phyloP scores from a whole-genome alignment of 139 green algal genomes.

The Diplosphaera chodatii region DNA sequence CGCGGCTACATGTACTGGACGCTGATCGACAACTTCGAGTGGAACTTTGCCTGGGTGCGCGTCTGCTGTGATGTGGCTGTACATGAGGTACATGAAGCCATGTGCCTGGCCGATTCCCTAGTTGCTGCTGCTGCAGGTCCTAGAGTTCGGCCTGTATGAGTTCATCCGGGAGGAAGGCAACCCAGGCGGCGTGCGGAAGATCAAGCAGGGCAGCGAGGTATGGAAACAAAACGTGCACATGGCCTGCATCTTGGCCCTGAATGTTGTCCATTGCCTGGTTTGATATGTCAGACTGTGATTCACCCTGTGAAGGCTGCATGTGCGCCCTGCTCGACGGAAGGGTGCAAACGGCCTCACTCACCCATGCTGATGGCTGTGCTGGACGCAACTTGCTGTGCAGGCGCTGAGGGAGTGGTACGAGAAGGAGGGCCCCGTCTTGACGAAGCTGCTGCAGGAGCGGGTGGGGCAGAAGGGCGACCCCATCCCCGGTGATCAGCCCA shows the following conservation, averaged over 20 bases:
- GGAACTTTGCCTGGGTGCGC: conserved; percentile 17
- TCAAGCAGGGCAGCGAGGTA: conserved; percentile 14
- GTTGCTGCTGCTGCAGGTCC: no score
- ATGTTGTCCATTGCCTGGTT: no score
- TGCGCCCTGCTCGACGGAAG: no score
- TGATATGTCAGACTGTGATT: no score
- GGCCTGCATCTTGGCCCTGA: neutral
- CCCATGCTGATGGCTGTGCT: no score
- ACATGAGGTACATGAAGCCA: no score
- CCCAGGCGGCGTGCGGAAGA: neutral
- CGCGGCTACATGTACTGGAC: conserved; percentile 26
- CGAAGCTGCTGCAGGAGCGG: conserved; percentile 26
- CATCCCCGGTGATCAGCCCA: no score
- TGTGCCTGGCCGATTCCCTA: no score
- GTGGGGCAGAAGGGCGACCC: neutral
- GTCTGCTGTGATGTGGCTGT: no score
- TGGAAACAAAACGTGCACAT: neutral
- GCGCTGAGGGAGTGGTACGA: conserved; percentile 24
- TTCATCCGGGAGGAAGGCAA: conserved; percentile 10
- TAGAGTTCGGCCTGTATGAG: conserved; percentile 26
- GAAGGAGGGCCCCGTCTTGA: conserved; percentile 41
- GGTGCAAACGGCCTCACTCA: no score
- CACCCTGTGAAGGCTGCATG: no score
- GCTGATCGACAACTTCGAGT: conserved; percentile 22
- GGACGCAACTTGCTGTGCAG: no score